Evolutionary conservation across 2,329 filamentous ascomycete genomes (phyloP).

Genomic region (Mycosphaerelloides madeirae): DNA sequence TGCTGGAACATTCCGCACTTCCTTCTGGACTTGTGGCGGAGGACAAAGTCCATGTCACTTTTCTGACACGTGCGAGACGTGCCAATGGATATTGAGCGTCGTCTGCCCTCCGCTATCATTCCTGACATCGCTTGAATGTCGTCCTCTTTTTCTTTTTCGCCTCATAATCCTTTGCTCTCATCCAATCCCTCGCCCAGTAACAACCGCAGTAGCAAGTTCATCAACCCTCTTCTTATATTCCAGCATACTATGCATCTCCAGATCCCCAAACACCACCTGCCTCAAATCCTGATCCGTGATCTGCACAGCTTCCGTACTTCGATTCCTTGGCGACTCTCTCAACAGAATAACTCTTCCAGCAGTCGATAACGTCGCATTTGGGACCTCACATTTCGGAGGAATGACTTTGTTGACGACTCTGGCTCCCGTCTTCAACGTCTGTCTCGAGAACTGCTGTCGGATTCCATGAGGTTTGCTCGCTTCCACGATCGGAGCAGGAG

Average conservation of each 20-base stretch:
- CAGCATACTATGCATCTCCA: conserved; percentile 73
- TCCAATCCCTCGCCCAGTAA: conserved; percentile 43
- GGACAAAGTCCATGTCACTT: too few species aligned
- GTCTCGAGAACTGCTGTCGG: conserved; percentile 9
- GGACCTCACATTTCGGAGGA: conserved; percentile 56
- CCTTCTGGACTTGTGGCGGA: too few species aligned
- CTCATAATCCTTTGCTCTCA: not conserved
- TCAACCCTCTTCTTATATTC: conserved; percentile 71
- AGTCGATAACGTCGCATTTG: conserved; percentile 62
- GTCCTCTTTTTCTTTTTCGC: too few species aligned
- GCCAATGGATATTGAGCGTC: too few species aligned
- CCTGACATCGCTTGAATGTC: too few species aligned
- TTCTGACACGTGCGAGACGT: too few species aligned
- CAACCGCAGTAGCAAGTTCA: conserved; percentile 63
- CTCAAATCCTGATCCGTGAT: conserved; percentile 64
- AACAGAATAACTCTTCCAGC: conserved; percentile 67
- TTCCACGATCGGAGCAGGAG: conserved; percentile 24
- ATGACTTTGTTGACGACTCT: conserved; percentile 7
- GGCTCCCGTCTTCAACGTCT: conserved; percentile 6
- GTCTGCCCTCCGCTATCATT: too few species aligned
- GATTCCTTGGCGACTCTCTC: conserved; percentile 41
- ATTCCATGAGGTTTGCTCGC: conserved; percentile 7
- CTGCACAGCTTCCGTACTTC: conserved; percentile 62
- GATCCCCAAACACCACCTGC: conserved; percentile 73
- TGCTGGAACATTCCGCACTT: too few species aligned